Evolutionary conservation across 441 rosid genomes (phyloP).

Genomic region (Bocquillonia castaneifolia): DNA sequence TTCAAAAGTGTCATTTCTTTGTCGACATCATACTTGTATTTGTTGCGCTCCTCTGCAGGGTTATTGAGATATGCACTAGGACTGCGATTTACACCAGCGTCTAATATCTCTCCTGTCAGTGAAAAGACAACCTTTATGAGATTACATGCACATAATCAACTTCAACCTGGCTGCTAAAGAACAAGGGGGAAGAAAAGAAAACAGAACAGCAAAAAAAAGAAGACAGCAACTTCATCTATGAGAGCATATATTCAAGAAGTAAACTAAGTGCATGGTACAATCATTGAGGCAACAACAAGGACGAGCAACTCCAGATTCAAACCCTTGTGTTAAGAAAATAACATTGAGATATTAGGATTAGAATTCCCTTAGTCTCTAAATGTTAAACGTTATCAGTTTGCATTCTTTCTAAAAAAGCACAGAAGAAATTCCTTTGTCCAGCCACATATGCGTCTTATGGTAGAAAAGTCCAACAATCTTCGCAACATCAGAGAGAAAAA

Average conservation of each 20-base stretch:
- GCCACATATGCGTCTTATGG: background rate
- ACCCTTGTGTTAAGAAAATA: background rate
- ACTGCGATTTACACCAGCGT: constrained; percentile 88
- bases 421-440: background rate
- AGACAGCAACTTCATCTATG: background rate
- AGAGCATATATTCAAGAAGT: background rate
- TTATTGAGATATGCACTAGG: constrained; percentile 94
- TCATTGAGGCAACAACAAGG: background rate
- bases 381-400: background rate
- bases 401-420: background rate
- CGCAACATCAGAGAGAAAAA: too few species aligned
- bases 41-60: constrained; percentile 61
- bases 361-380: background rate
- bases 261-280: background rate
- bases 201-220: background rate
- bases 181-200: background rate
- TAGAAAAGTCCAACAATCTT: too few species aligned
- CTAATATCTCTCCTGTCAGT: constrained; percentile 72
- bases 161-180: background rate
- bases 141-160: background rate
- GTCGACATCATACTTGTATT: constrained; percentile 73
- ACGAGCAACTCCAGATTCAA: background rate
- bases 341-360: background rate
- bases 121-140: constrained; percentile 22
- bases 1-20: constrained; percentile 92